Base-by-base conservation (phyloP, 495 filamentous ascomycete genomes). In the Xylaria castorea region DNA sequence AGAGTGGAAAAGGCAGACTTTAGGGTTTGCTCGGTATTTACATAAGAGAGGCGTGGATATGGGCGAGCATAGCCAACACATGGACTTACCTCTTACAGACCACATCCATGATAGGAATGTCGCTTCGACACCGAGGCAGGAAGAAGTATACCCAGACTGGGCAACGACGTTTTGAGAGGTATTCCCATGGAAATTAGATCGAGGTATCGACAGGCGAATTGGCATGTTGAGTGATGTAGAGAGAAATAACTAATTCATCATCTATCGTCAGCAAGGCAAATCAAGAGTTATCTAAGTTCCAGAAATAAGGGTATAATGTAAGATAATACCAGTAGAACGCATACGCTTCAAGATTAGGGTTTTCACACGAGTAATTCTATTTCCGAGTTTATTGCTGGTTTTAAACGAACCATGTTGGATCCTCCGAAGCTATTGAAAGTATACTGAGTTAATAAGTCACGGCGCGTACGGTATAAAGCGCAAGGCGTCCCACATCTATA, bases 41-140 rank as follows among this genome's bases (percentile, higher is more conserved):
- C 82, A 86, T 64, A 73, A 75, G 57, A 78, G 78, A 68, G 85
- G 86, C 5, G 81, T 86, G 46, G 75, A 81, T 55, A 87, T 88
- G 82, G 86, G 85, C 14, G 74, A 84, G 27, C 77, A 83, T 32
- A 85, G 84, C 71, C 85, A 88, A 74, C 80, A 84, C 71, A 76
- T 79, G 77, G 57, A 68, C 32, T 73, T 85, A 63, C 73, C 76
- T 32, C 62, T 86, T 30, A 75, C 75, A 30, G 78, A 82, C 55
- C 80, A 81, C 46, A 78, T 85, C 12, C 46, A 71, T 2, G 80
- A 83, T 70, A 80, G 81, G 20, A 79, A 82, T 68, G 70, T 74
- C 30, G 79, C 79, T 38, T 82, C 80, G 2, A 73, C 42, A 34
- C 75, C 78, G 32, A 70, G 76, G 22, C 53, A 76, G 70, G 73